A percentile compares a stretch with the other conserved stretches of the same genome.
Evolutionary conservation across 305 asterid species (phyloP).

Genomic region (Euphrasia arctica): DNA sequence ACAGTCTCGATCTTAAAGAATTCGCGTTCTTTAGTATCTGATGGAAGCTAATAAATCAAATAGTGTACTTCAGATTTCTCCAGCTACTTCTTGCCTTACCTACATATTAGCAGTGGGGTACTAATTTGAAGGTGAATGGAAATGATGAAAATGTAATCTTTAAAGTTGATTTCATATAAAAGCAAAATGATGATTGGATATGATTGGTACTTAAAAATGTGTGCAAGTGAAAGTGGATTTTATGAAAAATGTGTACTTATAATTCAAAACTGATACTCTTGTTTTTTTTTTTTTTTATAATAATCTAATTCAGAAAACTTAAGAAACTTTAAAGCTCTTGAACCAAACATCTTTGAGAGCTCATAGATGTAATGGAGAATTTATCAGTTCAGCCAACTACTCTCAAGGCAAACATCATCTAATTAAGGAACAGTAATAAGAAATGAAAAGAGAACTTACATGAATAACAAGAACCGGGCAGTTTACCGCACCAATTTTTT

Average conservation of each 20-base stretch:
- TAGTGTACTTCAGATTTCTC: background rate
- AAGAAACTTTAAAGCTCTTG: background rate
- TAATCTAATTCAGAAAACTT: background rate
- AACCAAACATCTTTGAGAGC: background rate
- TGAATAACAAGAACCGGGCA: conserved; percentile 96
- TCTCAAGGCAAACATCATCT: background rate
- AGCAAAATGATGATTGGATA: too few relatives aligned
- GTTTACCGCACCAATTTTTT: conserved; percentile 76
- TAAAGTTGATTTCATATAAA: too few relatives aligned
- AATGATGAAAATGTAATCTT: too few relatives aligned
- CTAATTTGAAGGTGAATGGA: too few relatives aligned
- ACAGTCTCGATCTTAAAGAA: background rate
- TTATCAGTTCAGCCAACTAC: background rate
- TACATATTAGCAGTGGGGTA: too few relatives aligned
- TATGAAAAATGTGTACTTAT: too few relatives aligned
- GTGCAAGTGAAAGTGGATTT: too few relatives aligned
- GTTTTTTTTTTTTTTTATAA: too few relatives aligned
- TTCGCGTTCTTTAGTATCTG: background rate
- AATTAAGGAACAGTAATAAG: conserved; percentile 4
- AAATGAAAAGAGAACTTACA: conserved; percentile 51
- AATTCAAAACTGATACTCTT: too few relatives aligned
- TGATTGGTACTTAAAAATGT: too few relatives aligned
- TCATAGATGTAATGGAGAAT: background rate
- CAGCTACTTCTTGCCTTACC: too few relatives aligned
- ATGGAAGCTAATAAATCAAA: background rate